These are phyloP conservation scores for Lactifluus subvellereus DNA, from an alignment of 768 basidiomycete species.

Conservation along the genomic window DNA sequence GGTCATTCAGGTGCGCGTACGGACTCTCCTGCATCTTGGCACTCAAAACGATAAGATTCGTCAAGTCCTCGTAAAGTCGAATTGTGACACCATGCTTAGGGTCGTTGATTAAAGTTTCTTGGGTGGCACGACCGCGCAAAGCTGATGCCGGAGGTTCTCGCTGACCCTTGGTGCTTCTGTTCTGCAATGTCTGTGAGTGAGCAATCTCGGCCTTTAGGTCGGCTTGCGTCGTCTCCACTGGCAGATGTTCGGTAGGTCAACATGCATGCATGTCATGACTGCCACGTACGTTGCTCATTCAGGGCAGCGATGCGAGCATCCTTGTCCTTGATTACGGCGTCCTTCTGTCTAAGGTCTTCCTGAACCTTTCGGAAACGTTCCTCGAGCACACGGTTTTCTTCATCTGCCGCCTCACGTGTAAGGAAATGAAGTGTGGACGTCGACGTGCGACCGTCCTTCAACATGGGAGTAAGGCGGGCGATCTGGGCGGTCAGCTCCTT, in stretches of 20 bases:
- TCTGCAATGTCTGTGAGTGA: constrained; percentile 40
- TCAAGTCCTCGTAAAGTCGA: constrained; percentile 80
- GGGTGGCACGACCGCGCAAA: constrained; percentile 32
- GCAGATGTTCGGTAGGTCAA: constrained; percentile 8
- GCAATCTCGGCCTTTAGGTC: constrained; percentile 65
- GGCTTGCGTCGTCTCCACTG: constrained; percentile 46
- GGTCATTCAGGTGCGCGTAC: constrained; percentile 33
- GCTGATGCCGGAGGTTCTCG: constrained; percentile 38
- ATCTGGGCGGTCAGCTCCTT: constrained; percentile 51
- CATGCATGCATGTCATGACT: not conserved
- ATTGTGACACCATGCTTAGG: constrained; percentile 57
- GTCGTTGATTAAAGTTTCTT: constrained; percentile 38
- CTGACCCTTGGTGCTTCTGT: constrained; percentile 33
- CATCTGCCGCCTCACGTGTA: constrained; percentile 67
- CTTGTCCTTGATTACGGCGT: constrained; percentile 38
- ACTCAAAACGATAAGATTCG: constrained; percentile 65
- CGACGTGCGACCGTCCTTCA: constrained; percentile 42
- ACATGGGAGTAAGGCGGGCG: constrained; percentile 49
- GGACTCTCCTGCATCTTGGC: constrained; percentile 45
- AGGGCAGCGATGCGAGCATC: constrained; percentile 44
- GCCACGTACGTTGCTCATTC: constrained; percentile 42
- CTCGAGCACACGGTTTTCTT: constrained; percentile 52
- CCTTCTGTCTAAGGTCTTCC: constrained; percentile 39
- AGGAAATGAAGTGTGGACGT: constrained; percentile 56
- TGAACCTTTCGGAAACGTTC: constrained; percentile 44